Conservation (phyloP, 1,284 basidiomycete genomes). For the Trametes polyzona region DNA sequence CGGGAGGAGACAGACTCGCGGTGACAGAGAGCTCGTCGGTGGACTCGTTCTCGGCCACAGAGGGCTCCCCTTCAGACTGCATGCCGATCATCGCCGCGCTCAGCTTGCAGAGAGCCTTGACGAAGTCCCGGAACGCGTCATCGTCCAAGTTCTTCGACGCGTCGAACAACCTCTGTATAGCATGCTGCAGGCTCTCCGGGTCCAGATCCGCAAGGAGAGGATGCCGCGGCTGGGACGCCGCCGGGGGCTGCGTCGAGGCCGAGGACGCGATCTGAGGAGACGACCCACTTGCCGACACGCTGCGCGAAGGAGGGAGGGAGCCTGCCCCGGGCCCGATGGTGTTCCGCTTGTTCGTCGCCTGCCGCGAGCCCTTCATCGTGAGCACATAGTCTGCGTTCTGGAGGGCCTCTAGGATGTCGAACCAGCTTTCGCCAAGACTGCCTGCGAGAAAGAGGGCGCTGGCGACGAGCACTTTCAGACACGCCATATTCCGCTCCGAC, state of each 20-base stretch:
- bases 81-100: constrained; percentile 91
- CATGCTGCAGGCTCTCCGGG: constrained; percentile 67
- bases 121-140: constrained; percentile 79
- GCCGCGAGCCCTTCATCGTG: constrained; percentile 52
- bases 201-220: constrained; percentile 77
- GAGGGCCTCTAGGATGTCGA: constrained; percentile 85
- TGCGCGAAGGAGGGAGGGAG: constrained; percentile 34
- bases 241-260: constrained; percentile 10
- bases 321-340: constrained; percentile 40
- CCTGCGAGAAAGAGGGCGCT: constrained; percentile 85
- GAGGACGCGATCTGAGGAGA: constrained; percentile 8
- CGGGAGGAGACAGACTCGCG: constrained; percentile 42
- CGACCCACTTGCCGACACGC: constrained; percentile 17
- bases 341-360: constrained; percentile 39
- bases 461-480: constrained; percentile 81
- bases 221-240: constrained; percentile 43
- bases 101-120: constrained; percentile 81
- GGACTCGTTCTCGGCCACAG: constrained; percentile 41
- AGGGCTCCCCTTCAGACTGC: constrained; percentile 53
- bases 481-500: constrained; percentile 89
- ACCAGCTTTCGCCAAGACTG: constrained; percentile 88
- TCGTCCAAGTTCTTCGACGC: constrained; percentile 85
- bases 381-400: constrained; percentile 94
- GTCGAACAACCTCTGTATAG: constrained; percentile 85
- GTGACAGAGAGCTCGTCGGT: constrained; percentile 46